Evolutionary conservation across 768 basidiomycete genomes (phyloP).

Genomic region (Suillus variegatus): DNA sequence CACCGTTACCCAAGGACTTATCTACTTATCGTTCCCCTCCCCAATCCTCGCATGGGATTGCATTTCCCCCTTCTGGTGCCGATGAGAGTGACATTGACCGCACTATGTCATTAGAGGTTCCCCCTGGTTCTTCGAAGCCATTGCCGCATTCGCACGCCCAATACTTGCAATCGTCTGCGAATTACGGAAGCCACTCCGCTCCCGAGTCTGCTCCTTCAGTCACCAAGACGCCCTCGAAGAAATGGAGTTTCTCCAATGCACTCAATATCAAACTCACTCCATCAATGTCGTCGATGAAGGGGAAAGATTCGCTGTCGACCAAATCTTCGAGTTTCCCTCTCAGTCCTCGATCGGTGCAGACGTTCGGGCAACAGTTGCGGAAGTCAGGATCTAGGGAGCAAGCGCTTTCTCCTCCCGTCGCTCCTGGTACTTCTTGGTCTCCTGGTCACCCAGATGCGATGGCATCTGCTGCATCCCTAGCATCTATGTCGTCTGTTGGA

Average conservation of each 20-base stretch:
- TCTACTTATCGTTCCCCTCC: constrained; percentile 76
- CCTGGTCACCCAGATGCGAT: constrained; percentile 74
- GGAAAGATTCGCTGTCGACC: constrained; percentile 38
- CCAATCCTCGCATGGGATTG: constrained; percentile 53
- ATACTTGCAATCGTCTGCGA: constrained; percentile 40
- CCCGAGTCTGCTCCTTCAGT: constrained; percentile 47
- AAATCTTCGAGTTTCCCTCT: constrained; percentile 59
- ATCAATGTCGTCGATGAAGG: constrained; percentile 54
- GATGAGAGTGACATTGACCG: constrained; percentile 52
- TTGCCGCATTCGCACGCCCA: constrained; percentile 29
- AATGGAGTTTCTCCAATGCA: constrained; percentile 93
- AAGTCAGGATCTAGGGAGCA: constrained; percentile 73
- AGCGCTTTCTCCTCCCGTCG: constrained; percentile 43
- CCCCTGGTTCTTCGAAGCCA: constrained; percentile 31
- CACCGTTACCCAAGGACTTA: constrained; percentile 88
- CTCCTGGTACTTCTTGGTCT: constrained; percentile 59
- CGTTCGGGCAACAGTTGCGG: constrained; percentile 64
- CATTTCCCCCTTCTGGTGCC: constrained; percentile 47
- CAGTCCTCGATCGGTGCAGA: constrained; percentile 65
- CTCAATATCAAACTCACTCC: constrained; percentile 75
- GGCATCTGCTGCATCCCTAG: constrained; percentile 74
- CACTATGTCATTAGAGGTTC: constrained; percentile 53
- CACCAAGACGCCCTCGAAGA: constrained; percentile 87
- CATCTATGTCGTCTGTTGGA: constrained; percentile 72
- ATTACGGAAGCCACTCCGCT: constrained; percentile 38